Conservation (phyloP, 108 stramenopile species). For the Cyclotella cryptica region DNA sequence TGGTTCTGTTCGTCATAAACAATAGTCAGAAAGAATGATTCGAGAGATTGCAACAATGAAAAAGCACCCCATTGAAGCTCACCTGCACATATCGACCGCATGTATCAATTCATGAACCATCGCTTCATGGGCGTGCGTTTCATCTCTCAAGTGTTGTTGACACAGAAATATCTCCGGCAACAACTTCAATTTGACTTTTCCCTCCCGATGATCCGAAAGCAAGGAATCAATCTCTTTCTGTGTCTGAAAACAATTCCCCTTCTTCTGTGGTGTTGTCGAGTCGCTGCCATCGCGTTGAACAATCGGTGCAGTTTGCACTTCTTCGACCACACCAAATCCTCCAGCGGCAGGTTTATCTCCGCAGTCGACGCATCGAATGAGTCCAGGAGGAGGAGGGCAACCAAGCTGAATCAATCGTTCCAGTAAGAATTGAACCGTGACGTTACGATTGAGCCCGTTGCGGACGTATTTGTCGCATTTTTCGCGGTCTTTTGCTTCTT, state of each 20-base stretch:
- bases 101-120: slow-evolving; percentile 91
- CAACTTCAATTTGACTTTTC: slow-evolving; percentile 61
- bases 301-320: slow-evolving; percentile 33
- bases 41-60: background rate
- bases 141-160: slow-evolving; percentile 71
- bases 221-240: slow-evolving; percentile 42
- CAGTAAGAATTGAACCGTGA: slow-evolving; percentile 81
- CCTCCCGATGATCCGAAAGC: slow-evolving; percentile 59
- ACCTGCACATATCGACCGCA: slow-evolving; percentile 88
- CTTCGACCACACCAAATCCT: slow-evolving; percentile 86
- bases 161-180: slow-evolving; percentile 89
- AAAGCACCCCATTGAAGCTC: background rate
- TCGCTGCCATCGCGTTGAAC: background rate
- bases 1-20: slow-evolving; percentile 44
- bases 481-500: slow-evolving; percentile 43
- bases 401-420: slow-evolving; percentile 73
- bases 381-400: slow-evolving; percentile 77
- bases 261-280: background rate
- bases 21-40: background rate
- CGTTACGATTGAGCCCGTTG: slow-evolving; percentile 69
- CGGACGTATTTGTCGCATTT: slow-evolving; percentile 74
- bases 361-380: slow-evolving; percentile 82
- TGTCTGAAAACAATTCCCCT: slow-evolving; percentile 2
- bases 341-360: slow-evolving; percentile 74
- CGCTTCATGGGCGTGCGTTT: slow-evolving; percentile 81